Percentiles rank a stretch among this genome's conserved stretches.
Conservation (phyloP, 2,329 filamentous ascomycete genomes). For the Whalleya microplaca region DNA sequence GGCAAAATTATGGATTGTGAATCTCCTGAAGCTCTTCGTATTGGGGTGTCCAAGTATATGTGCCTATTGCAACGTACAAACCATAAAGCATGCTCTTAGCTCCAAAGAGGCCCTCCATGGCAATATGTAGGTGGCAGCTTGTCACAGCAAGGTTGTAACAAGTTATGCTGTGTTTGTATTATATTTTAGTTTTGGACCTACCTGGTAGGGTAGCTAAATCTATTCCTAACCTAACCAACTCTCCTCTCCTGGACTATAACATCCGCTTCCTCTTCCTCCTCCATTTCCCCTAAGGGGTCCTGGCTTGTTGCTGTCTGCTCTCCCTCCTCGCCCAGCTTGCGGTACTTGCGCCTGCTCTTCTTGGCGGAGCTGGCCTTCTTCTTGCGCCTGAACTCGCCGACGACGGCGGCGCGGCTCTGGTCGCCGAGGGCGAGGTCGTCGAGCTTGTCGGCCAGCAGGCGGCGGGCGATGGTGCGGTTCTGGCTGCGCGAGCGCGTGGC, state of each 20-base stretch:
- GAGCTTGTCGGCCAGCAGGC: slow-evolving; percentile 72
- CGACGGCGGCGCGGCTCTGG: slow-evolving; percentile 66
- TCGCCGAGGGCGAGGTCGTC: slow-evolving; percentile 76
- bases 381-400: slow-evolving; percentile 65
- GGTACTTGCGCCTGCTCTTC: slow-evolving; percentile 83
- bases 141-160: background rate
- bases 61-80: background rate
- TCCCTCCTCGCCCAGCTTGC: slow-evolving; percentile 58
- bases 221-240: too few species aligned
- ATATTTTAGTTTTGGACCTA: too few species aligned
- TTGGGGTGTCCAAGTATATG: background rate
- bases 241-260: too few species aligned
- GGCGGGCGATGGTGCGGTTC: slow-evolving; percentile 84
- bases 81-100: background rate
- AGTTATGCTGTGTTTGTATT: too few species aligned
- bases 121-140: background rate
- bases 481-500: slow-evolving; percentile 84
- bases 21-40: background rate
- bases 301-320: slow-evolving; percentile 21
- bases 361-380: slow-evolving; percentile 78
- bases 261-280: slow-evolving; percentile 27
- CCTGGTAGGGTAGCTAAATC: too few species aligned
- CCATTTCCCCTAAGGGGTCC: slow-evolving; percentile 27
- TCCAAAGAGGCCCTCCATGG: background rate
- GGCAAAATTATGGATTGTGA: slow-evolving; percentile 28